phyloP scores from a whole-genome alignment of 1,284 basidiomycete species.

The Xerocomus amazonicus region DNA sequence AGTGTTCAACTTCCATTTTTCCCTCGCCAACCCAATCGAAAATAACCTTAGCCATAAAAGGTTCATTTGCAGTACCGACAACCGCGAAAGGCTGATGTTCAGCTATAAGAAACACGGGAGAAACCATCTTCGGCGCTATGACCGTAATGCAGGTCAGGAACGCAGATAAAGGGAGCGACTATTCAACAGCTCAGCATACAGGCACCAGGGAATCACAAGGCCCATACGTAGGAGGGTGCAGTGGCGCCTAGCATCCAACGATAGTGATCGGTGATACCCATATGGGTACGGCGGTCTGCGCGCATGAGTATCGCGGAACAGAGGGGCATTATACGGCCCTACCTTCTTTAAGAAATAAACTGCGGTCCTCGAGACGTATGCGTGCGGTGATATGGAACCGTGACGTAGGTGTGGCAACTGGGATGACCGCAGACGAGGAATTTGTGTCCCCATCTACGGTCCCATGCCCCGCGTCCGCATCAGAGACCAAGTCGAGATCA shows the following conservation, averaged over 20 bases:
- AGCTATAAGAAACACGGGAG: slow-evolving; percentile 32
- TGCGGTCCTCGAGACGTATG: slow-evolving; percentile 59
- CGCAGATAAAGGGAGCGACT: slow-evolving; percentile 37
- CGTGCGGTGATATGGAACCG: slow-evolving; percentile 69
- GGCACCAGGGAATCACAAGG: not conserved
- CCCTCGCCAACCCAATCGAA: slow-evolving; percentile 47
- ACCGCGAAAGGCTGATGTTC: slow-evolving; percentile 56
- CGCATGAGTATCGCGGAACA: slow-evolving; percentile 2
- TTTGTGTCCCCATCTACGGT: not conserved
- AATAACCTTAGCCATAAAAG: slow-evolving; percentile 63
- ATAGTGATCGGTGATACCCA: slow-evolving; percentile 45
- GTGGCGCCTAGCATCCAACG: slow-evolving; percentile 69
- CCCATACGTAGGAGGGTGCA: slow-evolving; percentile 66
- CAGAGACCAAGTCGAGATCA: slow-evolving; percentile 31
- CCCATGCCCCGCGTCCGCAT: slow-evolving; percentile 1
- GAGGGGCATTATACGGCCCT: slow-evolving; percentile 9
- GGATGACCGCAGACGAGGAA: slow-evolving; percentile 8
- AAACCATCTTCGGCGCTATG: slow-evolving; percentile 36
- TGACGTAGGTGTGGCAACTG: slow-evolving; percentile 34
- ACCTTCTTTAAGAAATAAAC: slow-evolving; percentile 60
- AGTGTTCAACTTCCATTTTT: slow-evolving; percentile 61
- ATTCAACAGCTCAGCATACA: not conserved
- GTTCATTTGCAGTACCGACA: slow-evolving; percentile 50
- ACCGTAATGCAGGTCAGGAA: slow-evolving; percentile 48
- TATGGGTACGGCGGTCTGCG: slow-evolving; percentile 43